Conservation (phyloP, 208 protist genomes). For the Balamuthia mandrillaris region DNA sequence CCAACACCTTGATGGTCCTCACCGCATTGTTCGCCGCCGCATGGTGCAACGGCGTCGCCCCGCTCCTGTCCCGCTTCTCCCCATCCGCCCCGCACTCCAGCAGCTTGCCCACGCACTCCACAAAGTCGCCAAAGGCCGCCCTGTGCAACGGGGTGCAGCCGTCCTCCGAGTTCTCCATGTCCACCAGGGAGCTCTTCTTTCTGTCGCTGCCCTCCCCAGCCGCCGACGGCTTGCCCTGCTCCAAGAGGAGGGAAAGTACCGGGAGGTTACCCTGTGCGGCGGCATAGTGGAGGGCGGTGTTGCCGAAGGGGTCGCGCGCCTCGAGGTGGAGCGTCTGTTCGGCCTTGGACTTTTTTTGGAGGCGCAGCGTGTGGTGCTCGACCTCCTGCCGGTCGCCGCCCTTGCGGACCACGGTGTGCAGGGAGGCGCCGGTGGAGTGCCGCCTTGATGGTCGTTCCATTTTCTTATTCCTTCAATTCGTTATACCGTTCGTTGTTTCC, state of each 20-base stretch:
- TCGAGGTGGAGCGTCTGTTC: too few relatives aligned
- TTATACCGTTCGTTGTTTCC: too few relatives aligned
- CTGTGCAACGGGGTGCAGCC: slow-evolving; percentile 2
- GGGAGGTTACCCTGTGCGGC: neutral
- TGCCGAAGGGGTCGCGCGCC: slow-evolving; percentile 1
- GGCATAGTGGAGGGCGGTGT: slow-evolving; percentile 10
- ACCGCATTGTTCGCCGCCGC: neutral
- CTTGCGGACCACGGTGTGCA: too few relatives aligned
- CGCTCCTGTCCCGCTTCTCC: neutral
- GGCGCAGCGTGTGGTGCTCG: too few relatives aligned
- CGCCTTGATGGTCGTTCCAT: too few relatives aligned
- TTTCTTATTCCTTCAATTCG: too few relatives aligned
- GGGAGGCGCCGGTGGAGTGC: too few relatives aligned
- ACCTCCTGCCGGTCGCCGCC: too few relatives aligned
- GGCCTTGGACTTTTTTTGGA: too few relatives aligned
- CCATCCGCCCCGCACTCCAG: neutral
- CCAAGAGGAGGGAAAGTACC: neutral
- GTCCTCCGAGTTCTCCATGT: neutral
- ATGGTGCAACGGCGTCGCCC: neutral
- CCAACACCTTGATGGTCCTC: neutral
- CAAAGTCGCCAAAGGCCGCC: neutral
- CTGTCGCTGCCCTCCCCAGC: neutral
- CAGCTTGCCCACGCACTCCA: neutral
- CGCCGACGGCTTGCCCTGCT: neutral
- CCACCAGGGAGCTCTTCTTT: neutral